Conservation (phyloP, 441 rosid genomes). For the Omphalea diandra region DNA sequence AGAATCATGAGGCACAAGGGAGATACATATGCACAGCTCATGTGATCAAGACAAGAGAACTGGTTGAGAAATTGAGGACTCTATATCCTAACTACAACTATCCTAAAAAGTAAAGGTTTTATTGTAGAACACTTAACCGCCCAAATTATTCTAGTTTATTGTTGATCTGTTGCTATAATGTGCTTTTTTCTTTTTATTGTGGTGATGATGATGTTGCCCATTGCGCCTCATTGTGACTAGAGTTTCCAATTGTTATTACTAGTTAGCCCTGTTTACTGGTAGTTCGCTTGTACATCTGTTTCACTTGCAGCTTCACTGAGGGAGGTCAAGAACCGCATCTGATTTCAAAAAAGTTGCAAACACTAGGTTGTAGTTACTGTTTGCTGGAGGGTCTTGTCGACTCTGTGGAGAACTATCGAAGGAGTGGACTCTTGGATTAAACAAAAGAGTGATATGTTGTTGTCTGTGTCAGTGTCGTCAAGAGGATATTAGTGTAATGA, state of each 20-base stretch:
- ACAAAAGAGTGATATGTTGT: background rate
- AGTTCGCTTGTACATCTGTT: background rate
- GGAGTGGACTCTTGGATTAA: slow-evolving; percentile 55
- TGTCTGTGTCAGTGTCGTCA: background rate
- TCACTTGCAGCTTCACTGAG: slow-evolving; percentile 48
- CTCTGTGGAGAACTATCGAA: slow-evolving; percentile 60
- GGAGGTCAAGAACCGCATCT: slow-evolving; percentile 24
- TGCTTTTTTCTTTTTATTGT: background rate
- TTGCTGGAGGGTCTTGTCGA: slow-evolving; percentile 62
- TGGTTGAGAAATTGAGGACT: slow-evolving; percentile 52
- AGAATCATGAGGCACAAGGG: slow-evolving; percentile 78
- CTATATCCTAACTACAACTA: slow-evolving; percentile 59
- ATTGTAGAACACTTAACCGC: background rate
- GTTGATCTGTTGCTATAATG: background rate
- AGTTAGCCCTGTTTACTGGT: background rate
- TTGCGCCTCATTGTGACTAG: background rate
- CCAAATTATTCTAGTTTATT: background rate
- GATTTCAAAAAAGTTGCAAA: slow-evolving; percentile 66
- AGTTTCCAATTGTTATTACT: background rate
- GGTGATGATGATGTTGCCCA: background rate
- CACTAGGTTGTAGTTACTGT: slow-evolving; percentile 67
- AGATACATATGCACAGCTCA: slow-evolving; percentile 63
- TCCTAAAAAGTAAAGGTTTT: slow-evolving; percentile 47
- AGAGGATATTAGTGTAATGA: too few relatives aligned
- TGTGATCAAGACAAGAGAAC: slow-evolving; percentile 24